phyloP scores from a whole-genome alignment of 257 asterid species.

The Paraleonurus japonicus region DNA sequence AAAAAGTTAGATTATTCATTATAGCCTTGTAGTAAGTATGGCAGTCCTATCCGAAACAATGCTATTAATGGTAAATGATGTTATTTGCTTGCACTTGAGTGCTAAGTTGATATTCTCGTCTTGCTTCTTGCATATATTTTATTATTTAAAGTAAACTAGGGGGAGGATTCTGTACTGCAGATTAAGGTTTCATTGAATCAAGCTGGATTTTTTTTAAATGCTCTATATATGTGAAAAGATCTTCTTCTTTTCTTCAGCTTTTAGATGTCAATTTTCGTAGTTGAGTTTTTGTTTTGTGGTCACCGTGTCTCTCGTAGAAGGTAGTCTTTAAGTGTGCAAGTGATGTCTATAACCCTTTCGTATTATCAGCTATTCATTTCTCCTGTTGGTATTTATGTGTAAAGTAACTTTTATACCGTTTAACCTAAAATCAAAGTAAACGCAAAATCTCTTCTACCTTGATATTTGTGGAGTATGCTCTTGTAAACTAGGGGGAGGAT shows the following conservation, averaged over 20 bases:
- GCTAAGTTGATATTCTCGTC: background rate
- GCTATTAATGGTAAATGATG: too few species aligned
- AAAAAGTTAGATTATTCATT: too few species aligned
- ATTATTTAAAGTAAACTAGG: too few species aligned
- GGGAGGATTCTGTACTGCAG: too few species aligned
- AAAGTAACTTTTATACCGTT: background rate
- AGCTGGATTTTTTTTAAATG: background rate
- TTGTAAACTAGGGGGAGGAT: background rate
- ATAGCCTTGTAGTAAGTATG: too few species aligned
- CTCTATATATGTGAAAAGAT: background rate
- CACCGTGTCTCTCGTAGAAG: background rate
- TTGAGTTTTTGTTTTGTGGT: background rate
- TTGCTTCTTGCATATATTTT: background rate
- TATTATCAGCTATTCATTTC: background rate
- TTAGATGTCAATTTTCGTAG: background rate
- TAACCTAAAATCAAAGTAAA: background rate
- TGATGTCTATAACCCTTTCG: background rate
- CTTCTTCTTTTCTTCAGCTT: background rate
- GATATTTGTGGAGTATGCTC: background rate
- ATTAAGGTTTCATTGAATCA: background rate
- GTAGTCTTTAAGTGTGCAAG: background rate
- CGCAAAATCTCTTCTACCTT: background rate
- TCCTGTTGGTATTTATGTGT: background rate
- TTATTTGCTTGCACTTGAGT: background rate
- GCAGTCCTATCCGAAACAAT: too few species aligned